Evolutionary conservation across 2,329 filamentous ascomycete species (phyloP).

Genomic region (Pestalotiopsis sp.): DNA sequence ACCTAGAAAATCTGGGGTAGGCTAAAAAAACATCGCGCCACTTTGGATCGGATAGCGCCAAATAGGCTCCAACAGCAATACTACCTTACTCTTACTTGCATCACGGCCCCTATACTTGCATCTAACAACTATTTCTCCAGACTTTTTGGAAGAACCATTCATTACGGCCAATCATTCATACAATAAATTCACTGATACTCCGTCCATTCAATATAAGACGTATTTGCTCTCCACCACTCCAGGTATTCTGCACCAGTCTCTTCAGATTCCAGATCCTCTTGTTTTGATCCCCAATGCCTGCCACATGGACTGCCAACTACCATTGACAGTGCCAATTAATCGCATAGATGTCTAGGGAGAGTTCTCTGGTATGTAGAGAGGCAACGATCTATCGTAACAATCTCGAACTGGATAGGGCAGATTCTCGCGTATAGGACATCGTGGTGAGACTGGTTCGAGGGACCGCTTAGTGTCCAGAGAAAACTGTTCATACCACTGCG

Average conservation of each 20-base stretch:
- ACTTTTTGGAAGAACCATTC: too few species aligned
- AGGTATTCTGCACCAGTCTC: not conserved
- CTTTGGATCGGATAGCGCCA: not conserved
- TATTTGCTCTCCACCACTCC: too few species aligned
- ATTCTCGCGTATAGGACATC: not conserved
- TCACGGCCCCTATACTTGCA: not conserved
- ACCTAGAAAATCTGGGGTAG: slow-evolving; percentile 4
- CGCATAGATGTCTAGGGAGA: not conserved
- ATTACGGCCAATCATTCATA: not conserved
- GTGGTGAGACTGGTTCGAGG: not conserved
- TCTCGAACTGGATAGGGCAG: not conserved
- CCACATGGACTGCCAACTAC: not conserved
- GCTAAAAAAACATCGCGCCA: not conserved
- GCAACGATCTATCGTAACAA: not conserved
- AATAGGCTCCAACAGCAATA: not conserved
- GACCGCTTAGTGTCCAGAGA: not conserved
- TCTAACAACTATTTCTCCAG: not conserved
- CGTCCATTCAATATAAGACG: too few species aligned
- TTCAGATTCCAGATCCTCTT: not conserved
- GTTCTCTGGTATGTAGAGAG: not conserved
- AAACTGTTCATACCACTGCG: not conserved
- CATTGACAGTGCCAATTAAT: not conserved
- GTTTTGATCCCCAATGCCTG: not conserved
- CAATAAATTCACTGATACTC: too few species aligned
- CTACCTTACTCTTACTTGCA: not conserved